Base-by-base conservation (phyloP, 208 protist species). In the Spironucleus salmonicida region DNA sequence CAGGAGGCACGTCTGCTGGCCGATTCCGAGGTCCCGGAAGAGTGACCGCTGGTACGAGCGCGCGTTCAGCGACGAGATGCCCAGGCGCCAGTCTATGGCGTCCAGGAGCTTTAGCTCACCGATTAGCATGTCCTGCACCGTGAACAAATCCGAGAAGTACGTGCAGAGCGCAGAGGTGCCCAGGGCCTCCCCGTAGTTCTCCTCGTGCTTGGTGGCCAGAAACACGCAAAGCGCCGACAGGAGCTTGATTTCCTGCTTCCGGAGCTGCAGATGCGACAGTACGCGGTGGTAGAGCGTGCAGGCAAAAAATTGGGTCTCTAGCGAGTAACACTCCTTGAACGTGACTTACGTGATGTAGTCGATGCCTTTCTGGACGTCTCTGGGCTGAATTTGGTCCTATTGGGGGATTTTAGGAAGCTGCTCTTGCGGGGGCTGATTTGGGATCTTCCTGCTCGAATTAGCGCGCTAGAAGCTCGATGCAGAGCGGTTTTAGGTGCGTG, bases 121-220 rank as follows among this genome's bases (percentile, higher is more conserved):
- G 9, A 15, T n/a, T 23, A 35, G 11, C n/a, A 71, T 4, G 4
- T 71, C 19, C 15, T n/a, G 4, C n/a, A 49, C 38, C 7, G 64
- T 71, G 40, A 71, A 71, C 64, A 32, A 9, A n/a, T 71, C 38
- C 9, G 19, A 9, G 38, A 71, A 71, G 38, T 71, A 71, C 15
- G 64, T 35, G 4, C 7, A 11, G 9, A 71, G 26, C 23, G 64
- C 64, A 9, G 19, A 45, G 7, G 34, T 26, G 7, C 64, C 64
- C 9, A 71, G 64, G 4, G 64, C 64, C n/a, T 71, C 64, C 11
- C 64, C 64, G 38, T 71, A 71, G 64, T 71, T 71, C 34, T 71
- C 64, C n/a, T 71, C 64, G 38, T 42, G 38, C n/a, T 71, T 71
- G 27, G 64, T 71, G 23, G 64, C 64, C 15, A 45, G 9, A n/a